Base-by-base conservation (phyloP, 2,329 filamentous ascomycete genomes). In the Claviceps sp. region DNA sequence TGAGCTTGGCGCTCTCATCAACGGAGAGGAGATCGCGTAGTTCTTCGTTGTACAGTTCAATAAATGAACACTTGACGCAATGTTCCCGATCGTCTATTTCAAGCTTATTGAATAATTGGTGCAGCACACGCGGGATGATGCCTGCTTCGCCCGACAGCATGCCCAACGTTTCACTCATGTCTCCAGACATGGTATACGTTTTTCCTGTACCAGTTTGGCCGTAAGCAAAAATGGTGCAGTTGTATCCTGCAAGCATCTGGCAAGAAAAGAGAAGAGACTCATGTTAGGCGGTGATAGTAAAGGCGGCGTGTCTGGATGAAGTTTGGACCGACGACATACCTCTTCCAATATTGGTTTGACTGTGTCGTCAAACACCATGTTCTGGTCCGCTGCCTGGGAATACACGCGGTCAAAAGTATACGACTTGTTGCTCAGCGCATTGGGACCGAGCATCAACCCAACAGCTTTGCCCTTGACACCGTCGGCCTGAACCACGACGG, bases 111-210 rank as follows among this genome's bases (percentile, higher is more conserved):
- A 98, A 98, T 0, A 98, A 76, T 0, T 86, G 80, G 62, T 96
- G 85, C 0, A 98, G 73, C 0, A 90, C 89, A 48, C 94, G 84
- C 24, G 94, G 94, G 56, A 98, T 93, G 60, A 98, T 97, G 60
- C 93, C 93, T 30, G 94, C 93, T 41, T 83, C 85, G 63, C 97
- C 93, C 1, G 91, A 91, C 14, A 95, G 75, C 54, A 95, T 82
- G 1, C 91, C 89, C 40, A 89, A 70, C 0, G 82, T 88, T 60
- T 96, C 87, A 14, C 79, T 87, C 81, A 98, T 96, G 67, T 98
- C 91, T 52, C 93, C 93, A 0, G 91, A 95, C 93, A 98, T 98
- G 24, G 93, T 98, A 68, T 98, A 98, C 14, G 93, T 98, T 68
- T 98, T 98, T 60, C 93, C 93, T 0, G 93, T 98, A 45, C 93